These are phyloP conservation scores for Cyclostephanos tholiformis DNA, from an alignment of 108 stramenopile species.

Conservation along the genomic window DNA sequence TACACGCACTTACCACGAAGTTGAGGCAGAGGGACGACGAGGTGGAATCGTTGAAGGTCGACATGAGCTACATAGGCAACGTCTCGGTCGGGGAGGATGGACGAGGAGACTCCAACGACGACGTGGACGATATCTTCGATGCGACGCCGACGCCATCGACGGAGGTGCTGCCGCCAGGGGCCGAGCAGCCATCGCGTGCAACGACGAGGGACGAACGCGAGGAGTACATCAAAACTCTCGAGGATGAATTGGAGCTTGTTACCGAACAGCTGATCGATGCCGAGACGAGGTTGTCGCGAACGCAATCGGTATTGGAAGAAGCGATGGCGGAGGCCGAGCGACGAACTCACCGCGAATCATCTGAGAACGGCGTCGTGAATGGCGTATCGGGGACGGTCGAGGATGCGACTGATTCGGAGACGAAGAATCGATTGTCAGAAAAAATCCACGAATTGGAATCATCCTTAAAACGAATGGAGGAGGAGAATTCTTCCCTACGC, in stretches of 20 bases:
- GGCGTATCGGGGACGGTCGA: not conserved
- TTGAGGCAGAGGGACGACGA: conserved; percentile 34
- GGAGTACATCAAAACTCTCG: conserved; percentile 82
- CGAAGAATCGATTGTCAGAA: conserved; percentile 33
- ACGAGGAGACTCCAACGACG: not conserved
- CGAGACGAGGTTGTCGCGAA: conserved; percentile 69
- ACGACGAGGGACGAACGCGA: conserved; percentile 51
- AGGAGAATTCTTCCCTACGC: conserved; percentile 62
- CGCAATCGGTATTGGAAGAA: conserved; percentile 67
- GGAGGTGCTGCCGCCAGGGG: not conserved
- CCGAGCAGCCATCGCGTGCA: conserved; percentile 4
- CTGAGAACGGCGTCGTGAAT: conserved; percentile 24
- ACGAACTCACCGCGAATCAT: not conserved
- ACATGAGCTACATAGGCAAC: conserved; percentile 1
- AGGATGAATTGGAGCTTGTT: conserved; percentile 87
- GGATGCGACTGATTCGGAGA: conserved; percentile 4
- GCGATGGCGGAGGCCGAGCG: conserved; percentile 47
- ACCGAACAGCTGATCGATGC: conserved; percentile 90
- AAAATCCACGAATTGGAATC: conserved; percentile 56
- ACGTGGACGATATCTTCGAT: not conserved
- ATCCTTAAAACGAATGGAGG: conserved; percentile 17
- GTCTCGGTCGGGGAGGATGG: conserved; percentile 5
- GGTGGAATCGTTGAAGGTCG: conserved; percentile 12
- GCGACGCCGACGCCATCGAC: conserved; percentile 8
- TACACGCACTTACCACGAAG: conserved; percentile 22